phyloP scores from a whole-genome alignment of 176 grass and related monocot genomes.

The Poa annua region DNA sequence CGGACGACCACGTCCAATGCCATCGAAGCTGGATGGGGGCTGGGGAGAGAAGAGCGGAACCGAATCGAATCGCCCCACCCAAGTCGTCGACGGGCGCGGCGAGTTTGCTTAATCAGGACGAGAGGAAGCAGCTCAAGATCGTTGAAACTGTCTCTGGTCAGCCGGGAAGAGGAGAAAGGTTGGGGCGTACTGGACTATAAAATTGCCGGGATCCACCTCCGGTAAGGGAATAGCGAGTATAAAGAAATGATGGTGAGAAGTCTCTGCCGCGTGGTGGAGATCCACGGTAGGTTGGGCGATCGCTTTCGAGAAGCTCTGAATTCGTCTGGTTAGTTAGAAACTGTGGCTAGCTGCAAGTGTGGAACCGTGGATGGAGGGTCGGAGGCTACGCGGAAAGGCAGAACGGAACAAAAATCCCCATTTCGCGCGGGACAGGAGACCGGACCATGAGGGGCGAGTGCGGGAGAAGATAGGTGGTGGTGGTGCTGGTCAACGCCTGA shows the following conservation, averaged over 20 bases:
- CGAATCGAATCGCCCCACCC: not conserved
- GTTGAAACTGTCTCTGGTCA: conserved; percentile 30
- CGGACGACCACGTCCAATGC: conserved; percentile 34
- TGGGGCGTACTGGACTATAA: not conserved
- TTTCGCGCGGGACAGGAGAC: conserved; percentile 34
- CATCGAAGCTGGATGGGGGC: not conserved
- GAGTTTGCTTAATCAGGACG: conserved; percentile 17
- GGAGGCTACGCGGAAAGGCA: conserved; percentile 31
- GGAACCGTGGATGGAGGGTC: not conserved
- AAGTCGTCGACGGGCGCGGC: conserved; percentile 1
- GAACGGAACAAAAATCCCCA: not conserved
- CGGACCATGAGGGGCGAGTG: not conserved
- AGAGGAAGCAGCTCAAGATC: conserved; percentile 13
- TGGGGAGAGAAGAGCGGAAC: not conserved
- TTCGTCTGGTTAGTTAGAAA: conserved; percentile 44
- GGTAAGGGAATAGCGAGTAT: conserved; percentile 11
- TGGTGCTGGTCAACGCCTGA: not conserved
- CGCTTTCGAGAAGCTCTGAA: conserved; percentile 46
- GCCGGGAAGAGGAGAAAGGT: not conserved
- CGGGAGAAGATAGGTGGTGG: not conserved
- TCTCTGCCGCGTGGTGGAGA: conserved; percentile 6
- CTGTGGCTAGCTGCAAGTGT: not conserved
- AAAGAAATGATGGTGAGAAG: conserved; percentile 28
- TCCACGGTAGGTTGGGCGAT: conserved; percentile 31
- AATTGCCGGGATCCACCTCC: conserved; percentile 10